Conservation (phyloP, 179 eudicot genomes). For the Nepenthes alata region DNA sequence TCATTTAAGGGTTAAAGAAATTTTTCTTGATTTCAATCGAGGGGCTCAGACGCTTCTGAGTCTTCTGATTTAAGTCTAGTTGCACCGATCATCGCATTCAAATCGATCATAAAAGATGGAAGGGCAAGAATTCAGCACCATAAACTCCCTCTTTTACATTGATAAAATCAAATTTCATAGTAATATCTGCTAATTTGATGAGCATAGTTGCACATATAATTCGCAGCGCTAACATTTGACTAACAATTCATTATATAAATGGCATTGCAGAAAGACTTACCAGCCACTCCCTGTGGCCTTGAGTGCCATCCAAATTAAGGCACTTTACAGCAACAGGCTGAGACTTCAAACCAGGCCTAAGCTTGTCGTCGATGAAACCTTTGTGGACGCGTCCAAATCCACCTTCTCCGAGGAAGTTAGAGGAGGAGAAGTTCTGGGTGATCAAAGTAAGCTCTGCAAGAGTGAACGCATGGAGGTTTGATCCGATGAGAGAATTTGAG, state of each 20-base stretch:
- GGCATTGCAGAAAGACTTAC: conserved; percentile 10
- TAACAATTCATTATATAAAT: background rate
- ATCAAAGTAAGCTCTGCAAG: conserved; percentile 32
- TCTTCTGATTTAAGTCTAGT: no score
- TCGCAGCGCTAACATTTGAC: no score
- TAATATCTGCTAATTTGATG: no score
- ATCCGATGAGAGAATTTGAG: conserved; percentile 34
- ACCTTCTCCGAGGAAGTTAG: conserved; percentile 47
- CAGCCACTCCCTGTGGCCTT: conserved; percentile 41
- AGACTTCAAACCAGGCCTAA: conserved; percentile 37
- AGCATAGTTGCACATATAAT: no score
- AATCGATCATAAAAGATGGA: no score
- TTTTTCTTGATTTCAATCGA: no score
- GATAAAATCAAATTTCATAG: no score
- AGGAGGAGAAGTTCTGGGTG: conserved; percentile 35
- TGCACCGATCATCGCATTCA: no score
- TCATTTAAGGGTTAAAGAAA: no score
- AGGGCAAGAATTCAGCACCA: no score
- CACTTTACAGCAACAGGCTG: conserved; percentile 41
- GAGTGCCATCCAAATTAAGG: conserved; percentile 31
- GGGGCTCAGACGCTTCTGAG: no score
- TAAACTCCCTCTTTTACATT: no score
- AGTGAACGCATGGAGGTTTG: conserved; percentile 26
- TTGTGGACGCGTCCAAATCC: conserved; percentile 57
- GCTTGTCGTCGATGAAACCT: conserved; percentile 36